Evolutionary conservation across 2,329 filamentous ascomycete species (phyloP).

Genomic region (Sporothrix luriei): DNA sequence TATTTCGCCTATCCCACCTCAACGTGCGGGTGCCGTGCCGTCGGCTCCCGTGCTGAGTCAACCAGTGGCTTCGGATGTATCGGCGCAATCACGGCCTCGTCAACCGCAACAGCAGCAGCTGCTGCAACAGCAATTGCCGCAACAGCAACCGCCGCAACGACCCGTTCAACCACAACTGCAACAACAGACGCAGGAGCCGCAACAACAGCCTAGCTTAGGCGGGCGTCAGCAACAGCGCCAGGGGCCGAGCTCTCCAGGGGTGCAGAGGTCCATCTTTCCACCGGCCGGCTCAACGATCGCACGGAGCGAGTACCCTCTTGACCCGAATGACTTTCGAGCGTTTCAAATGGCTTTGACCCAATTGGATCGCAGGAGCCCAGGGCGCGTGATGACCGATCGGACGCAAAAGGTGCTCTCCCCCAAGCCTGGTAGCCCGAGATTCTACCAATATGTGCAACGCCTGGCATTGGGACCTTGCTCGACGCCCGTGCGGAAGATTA

Average conservation of each 20-base stretch:
- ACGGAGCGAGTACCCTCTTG: slow-evolving; percentile 47
- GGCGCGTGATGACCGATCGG: slow-evolving; percentile 43
- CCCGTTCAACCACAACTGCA: not conserved
- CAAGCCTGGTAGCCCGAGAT: slow-evolving; percentile 40
- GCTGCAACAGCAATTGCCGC: not conserved
- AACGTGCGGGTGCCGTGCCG: not conserved
- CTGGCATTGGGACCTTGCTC: slow-evolving; percentile 53
- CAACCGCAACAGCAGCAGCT: not conserved
- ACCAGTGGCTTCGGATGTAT: not conserved
- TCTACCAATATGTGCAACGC: slow-evolving; percentile 61
- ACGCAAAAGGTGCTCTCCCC: not conserved
- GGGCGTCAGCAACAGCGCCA: not conserved
- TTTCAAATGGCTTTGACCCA: slow-evolving; percentile 52
- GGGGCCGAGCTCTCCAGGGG: not conserved
- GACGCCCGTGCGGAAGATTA: slow-evolving; percentile 43
- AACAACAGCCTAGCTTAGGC: not conserved
- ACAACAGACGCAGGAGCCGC: not conserved
- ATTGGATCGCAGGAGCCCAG: slow-evolving; percentile 53
- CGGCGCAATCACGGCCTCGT: not conserved
- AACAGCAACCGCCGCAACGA: no score
- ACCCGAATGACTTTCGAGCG: slow-evolving; percentile 48
- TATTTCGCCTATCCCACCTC: not conserved
- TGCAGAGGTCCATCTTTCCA: slow-evolving; percentile 36
- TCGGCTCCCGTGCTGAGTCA: not conserved
- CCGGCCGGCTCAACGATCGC: slow-evolving; percentile 36